Evolutionary conservation across 2,329 filamentous ascomycete species (phyloP).

Genomic region (Talaromyces amestolkiae): DNA sequence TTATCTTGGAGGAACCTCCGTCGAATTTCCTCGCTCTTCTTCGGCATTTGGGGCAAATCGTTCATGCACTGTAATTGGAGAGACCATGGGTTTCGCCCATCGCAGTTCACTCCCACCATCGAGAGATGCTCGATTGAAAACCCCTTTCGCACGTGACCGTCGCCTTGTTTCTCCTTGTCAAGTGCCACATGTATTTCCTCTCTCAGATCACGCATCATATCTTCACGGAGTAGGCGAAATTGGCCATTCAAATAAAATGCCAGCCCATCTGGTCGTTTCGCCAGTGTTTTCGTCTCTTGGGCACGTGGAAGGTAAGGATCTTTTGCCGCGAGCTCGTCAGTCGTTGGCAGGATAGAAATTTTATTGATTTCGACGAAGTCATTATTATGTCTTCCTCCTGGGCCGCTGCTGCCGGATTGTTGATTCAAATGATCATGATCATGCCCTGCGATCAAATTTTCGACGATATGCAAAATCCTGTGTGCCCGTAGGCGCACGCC

Average conservation of each 20-base stretch:
- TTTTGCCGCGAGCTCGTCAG: neutral
- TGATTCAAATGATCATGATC: neutral
- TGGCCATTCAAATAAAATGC: neutral
- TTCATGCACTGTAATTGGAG: neutral
- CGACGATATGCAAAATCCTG: slow-evolving; percentile 3
- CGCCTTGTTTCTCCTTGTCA: neutral
- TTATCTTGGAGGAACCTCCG: slow-evolving; percentile 49
- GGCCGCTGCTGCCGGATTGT: neutral
- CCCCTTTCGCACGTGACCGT: neutral
- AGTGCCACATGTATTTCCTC: slow-evolving; percentile 6
- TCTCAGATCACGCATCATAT: neutral
- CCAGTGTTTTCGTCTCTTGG: neutral
- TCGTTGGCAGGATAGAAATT: slow-evolving; percentile 8
- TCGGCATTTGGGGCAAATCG: neutral
- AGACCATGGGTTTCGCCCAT: neutral
- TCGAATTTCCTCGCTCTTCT: slow-evolving; percentile 25
- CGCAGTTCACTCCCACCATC: slow-evolving; percentile 1
- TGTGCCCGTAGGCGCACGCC: slow-evolving; percentile 3
- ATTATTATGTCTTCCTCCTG: neutral
- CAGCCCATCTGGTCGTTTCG: neutral
- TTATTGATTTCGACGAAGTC: neutral
- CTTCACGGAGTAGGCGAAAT: slow-evolving; percentile 5
- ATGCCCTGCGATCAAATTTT: slow-evolving; percentile 3
- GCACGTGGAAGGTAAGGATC: neutral
- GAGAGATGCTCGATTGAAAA: neutral